These are phyloP conservation scores for Anthoceros angustus DNA, from an alignment of 225 moss, liverwort and hornwort genomes.

Conservation along the genomic window DNA sequence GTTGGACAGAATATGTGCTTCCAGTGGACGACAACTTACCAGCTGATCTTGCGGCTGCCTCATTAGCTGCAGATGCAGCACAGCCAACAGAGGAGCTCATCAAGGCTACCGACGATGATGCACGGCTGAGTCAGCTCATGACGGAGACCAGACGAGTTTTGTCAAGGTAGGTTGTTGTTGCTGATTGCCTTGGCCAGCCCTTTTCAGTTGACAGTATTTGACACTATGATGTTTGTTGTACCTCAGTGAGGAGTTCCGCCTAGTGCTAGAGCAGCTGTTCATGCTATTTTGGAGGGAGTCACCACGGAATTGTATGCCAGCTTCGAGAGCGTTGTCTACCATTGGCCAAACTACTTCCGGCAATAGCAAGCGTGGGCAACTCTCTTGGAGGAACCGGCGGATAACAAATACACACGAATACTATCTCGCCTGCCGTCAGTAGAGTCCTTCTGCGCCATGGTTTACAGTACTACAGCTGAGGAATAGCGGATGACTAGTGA, in stretches of 20 bases:
- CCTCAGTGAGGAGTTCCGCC: conserved; percentile 71
- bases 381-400: conserved; percentile 73
- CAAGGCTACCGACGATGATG: conserved; percentile 26
- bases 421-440: conserved; percentile 71
- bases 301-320: conserved; percentile 70
- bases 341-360: conserved; percentile 79
- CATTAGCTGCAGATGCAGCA: conserved; percentile 51
- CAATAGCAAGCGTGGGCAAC: conserved; percentile 70
- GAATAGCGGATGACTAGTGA: conserved; percentile 6
- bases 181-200: not conserved
- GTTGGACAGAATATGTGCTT: conserved; percentile 82
- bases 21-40: conserved; percentile 57
- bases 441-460: conserved; percentile 81
- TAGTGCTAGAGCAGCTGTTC: conserved; percentile 46
- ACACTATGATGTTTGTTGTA: not conserved
- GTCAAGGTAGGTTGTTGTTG: conserved; percentile 45
- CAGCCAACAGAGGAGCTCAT: conserved; percentile 16
- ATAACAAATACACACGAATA: conserved; percentile 66
- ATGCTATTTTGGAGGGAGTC: conserved; percentile 71
- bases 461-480: conserved; percentile 54
- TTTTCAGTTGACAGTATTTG: not conserved
- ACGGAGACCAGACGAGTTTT: conserved; percentile 69
- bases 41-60: conserved; percentile 45
- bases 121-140: conserved; percentile 68
- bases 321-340: conserved; percentile 67